Evolutionary conservation across 2,329 filamentous ascomycete genomes (phyloP).

Genomic region (Trichophyton rubrum): DNA sequence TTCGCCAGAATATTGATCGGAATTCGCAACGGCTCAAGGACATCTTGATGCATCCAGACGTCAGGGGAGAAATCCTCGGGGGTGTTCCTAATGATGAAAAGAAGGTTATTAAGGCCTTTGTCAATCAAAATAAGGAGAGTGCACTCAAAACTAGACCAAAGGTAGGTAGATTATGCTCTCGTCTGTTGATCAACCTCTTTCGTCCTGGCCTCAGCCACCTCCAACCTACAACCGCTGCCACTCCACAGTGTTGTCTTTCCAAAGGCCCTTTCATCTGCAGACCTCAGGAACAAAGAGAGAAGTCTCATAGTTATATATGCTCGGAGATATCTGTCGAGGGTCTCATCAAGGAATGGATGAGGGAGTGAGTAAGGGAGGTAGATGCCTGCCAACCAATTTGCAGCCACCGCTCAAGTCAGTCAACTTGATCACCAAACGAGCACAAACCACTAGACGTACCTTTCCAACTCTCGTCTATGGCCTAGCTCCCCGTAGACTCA

Average conservation of each 20-base stretch:
- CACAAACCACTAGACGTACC: not conserved
- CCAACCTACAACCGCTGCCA: not conserved
- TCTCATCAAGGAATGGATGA: not conserved
- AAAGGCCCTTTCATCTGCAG: not conserved
- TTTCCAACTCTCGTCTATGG: not conserved
- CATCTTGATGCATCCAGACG: conserved; percentile 47
- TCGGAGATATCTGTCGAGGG: not conserved
- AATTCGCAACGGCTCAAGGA: conserved; percentile 57
- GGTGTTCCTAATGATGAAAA: conserved; percentile 43
- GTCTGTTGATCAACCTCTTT: conserved; percentile 6
- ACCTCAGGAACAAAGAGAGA: not conserved
- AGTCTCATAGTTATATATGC: not conserved
- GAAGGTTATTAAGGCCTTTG: conserved; percentile 57
- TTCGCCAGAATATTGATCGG: conserved; percentile 65
- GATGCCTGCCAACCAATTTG: not conserved
- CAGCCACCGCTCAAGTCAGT: not conserved
- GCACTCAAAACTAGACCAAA: conserved; percentile 79
- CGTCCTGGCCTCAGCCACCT: not conserved
- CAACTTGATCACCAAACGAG: not conserved
- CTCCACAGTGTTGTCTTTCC: not conserved
- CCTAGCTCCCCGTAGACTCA: not conserved
- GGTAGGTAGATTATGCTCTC: conserved; percentile 38
- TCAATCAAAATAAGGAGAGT: conserved; percentile 54
- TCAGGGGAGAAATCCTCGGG: conserved; percentile 55
- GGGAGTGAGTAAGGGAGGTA: not conserved